Evolutionary conservation across 306 rosid species (phyloP), one percentile per base, ranked within the genome.

Genomic region (Acacia acuminata): DNA sequence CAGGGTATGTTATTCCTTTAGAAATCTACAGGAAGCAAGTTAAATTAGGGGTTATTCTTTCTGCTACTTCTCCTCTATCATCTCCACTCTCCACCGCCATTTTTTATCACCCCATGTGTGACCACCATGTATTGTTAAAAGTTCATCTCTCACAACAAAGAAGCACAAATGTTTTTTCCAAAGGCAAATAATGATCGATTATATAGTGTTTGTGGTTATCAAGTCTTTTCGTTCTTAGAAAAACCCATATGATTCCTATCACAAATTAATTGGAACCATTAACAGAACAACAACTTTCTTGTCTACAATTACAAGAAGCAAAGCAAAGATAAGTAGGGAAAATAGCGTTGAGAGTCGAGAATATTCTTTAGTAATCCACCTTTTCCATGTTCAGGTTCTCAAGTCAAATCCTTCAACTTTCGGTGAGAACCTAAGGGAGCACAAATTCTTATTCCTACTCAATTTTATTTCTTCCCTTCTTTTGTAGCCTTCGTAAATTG

Each of bases 361-460:
- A 1, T 27, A 27, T 77, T 73, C 17, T 64, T 72, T 71, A 15
- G 45, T 79, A 79, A 63, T 78, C 51, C 53, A 48, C 51, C 74
- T 38, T 84, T 82, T 56, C 86, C 77, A 70, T 75, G 34, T 40
- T 69, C 80, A 72, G 14, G 48, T 82, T 77, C 44, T 64, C 24
- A 65, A 82, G 88, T 84, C 88, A 82, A 88, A 77, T 79, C 72
- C 79, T 60, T 44, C n/a, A 22, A 73, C 67, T 67, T 84, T 72
- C 72, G 84, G 76, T 76, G 67, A 76, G 50, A 65, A 64, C 80
- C 72, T 70, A 32, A 66, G 22, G 60, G 36, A 74, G 74, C 7
- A 43, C 77, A 50, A 58, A 72, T 78, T 82, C 70, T 85, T 85
- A 88, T 82, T 85, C 83, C 53, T 83, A 83, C 77, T 84, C 55